Evolutionary conservation across 2,329 filamentous ascomycete species (phyloP), one percentile per base, ranked within the genome.

Genomic region (Paecilomyces sp.): DNA sequence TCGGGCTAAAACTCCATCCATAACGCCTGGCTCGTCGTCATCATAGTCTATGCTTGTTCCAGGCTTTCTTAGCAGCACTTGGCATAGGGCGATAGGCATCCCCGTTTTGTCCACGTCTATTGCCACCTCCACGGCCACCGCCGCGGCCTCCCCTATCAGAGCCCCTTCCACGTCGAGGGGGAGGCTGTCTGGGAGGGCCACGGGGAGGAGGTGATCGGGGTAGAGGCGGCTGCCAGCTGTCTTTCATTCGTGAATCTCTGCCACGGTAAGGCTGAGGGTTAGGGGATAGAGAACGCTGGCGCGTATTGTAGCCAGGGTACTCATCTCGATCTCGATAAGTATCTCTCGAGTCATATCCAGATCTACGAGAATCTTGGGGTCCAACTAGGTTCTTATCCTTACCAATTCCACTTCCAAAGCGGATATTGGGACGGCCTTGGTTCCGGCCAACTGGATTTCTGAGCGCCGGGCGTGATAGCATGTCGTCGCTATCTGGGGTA

Each of bases 401-500:
- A 12, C 70, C 72, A 25, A 72, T 67, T 5, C 67, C 68, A 33
- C 61, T 68, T 24, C 68, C 71, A 56, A 77, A 71, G 7, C 70
- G 71, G 30, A 77, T 77, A 57, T 70, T 68, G 9, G 68, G 64
- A 22, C 74, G 72, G 47, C 61, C 68, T 15, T 64, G 61, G 15
- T 67, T 65, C 25, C 66, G 65, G 25, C 63, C 65, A 28, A 71
- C 63, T n/a, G 67, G 64, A 9, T 66, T 66, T 25, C 68, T 65
- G 60, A 66, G 67, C 60, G 70, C 60, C 54, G 65, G 64, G 15
- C 68, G 66, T 30, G 68, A 62, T 61, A 73, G 64, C 66, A 69
- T 68, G 53, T 72, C 75, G 28, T 77, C 73, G 52, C 70, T 72
- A 11, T 74, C 72, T 51, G 72, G 64, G 30, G 72, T 68, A 34